Evolutionary conservation across 495 filamentous ascomycete genomes (phyloP).

Genomic region (Podospora pseudopauciseta): DNA sequence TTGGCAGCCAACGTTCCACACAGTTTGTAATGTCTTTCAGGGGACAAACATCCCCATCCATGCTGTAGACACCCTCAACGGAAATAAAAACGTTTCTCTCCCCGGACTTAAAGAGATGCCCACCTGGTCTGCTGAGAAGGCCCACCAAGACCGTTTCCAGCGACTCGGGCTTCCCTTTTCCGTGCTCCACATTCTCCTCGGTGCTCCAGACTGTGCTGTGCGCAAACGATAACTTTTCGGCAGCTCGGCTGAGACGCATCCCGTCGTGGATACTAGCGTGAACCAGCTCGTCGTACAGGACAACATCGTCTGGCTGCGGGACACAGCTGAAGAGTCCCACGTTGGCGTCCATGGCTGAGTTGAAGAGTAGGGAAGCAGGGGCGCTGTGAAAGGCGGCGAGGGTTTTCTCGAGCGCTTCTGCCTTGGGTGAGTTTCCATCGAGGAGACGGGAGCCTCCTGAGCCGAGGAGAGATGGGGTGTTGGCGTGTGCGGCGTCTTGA

Average conservation of each 20-base stretch:
- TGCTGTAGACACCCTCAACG: constrained; percentile 75
- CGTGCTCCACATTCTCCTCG: neutral
- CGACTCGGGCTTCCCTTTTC: constrained; percentile 9
- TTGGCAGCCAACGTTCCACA: constrained; percentile 55
- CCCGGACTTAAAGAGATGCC: constrained; percentile 29
- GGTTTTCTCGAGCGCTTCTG: constrained; percentile 58
- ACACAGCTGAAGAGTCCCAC: constrained; percentile 62
- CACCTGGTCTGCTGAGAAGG: constrained; percentile 13
- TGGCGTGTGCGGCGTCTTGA: constrained; percentile 11
- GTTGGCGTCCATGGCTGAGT: constrained; percentile 77
- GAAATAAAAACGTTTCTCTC: constrained; percentile 59
- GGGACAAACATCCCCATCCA: constrained; percentile 75
- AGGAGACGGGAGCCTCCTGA: constrained; percentile 59
- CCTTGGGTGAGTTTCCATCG: constrained; percentile 66
- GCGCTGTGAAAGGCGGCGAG: constrained; percentile 68
- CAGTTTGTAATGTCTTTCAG: constrained; percentile 55
- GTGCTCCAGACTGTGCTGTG: constrained; percentile 54
- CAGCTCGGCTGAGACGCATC: constrained; percentile 63
- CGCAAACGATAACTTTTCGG: constrained; percentile 46
- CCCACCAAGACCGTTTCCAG: constrained; percentile 23
- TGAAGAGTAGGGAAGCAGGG: constrained; percentile 63
- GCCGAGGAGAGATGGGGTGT: constrained; percentile 35
- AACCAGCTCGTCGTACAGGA: constrained; percentile 70
- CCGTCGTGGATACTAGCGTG: constrained; percentile 78
- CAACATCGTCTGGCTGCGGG: constrained; percentile 64